Evolutionary conservation across 495 filamentous ascomycete species (phyloP).

Genomic region (Mytilinidion resinicola): DNA sequence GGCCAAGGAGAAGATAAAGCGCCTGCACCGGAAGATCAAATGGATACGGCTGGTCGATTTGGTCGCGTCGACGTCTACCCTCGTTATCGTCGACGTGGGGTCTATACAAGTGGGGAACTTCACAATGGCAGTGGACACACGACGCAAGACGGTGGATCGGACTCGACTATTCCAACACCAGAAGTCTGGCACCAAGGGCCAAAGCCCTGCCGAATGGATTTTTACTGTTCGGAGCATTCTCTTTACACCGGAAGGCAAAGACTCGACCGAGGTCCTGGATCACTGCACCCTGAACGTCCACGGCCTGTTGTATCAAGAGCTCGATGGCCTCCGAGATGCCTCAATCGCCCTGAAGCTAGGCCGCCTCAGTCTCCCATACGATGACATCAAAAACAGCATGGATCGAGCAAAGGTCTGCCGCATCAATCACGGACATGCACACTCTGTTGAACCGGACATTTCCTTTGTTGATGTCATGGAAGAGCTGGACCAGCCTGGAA

Average conservation of each 20-base stretch:
- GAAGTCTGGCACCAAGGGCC: slow-evolving; percentile 55
- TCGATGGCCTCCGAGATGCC: slow-evolving; percentile 83
- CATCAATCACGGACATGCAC: slow-evolving; percentile 18
- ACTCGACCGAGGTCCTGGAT: slow-evolving; percentile 85
- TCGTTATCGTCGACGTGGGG: slow-evolving; percentile 72
- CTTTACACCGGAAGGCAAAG: slow-evolving; percentile 76
- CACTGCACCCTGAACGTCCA: slow-evolving; percentile 83
- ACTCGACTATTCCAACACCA: slow-evolving; percentile 85
- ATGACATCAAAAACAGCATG: slow-evolving; percentile 66
- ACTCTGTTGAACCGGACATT: slow-evolving; percentile 43
- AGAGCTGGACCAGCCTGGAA: slow-evolving; percentile 68
- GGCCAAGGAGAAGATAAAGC: slow-evolving; percentile 78
- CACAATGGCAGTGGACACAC: slow-evolving; percentile 80
- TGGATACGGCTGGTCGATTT: slow-evolving; percentile 90
- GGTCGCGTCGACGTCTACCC: slow-evolving; percentile 69
- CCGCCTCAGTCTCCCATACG: slow-evolving; percentile 80
- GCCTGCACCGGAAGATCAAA: slow-evolving; percentile 74
- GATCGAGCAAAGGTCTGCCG: slow-evolving; percentile 45
- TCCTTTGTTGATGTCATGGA: slow-evolving; percentile 70
- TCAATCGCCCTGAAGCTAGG: slow-evolving; percentile 87
- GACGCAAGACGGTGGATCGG: slow-evolving; percentile 83
- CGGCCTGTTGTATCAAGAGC: slow-evolving; percentile 80
- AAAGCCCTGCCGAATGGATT: slow-evolving; percentile 91
- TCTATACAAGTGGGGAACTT: slow-evolving; percentile 77
- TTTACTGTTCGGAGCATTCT: slow-evolving; percentile 76